Percentiles rank a stretch among this genome's conserved stretches.
Evolutionary conservation across 2,329 filamentous ascomycete species (phyloP).

Genomic region (Penicillium sumatraense): DNA sequence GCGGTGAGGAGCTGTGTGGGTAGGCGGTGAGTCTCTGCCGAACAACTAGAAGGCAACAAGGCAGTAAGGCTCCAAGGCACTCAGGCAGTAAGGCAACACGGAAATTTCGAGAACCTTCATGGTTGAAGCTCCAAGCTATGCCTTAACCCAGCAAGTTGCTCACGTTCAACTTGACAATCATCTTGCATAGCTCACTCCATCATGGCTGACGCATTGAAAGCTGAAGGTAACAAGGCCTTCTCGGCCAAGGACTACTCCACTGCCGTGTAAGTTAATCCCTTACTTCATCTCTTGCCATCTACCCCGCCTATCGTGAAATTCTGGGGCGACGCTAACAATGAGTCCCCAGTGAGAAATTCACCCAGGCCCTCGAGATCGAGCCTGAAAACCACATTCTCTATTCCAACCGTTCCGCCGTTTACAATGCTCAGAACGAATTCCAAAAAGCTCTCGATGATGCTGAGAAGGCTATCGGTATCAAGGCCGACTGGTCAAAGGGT

Average conservation of each 20-base stretch:
- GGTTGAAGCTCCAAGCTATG: slow-evolving; percentile 21
- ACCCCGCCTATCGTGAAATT: slow-evolving; percentile 24
- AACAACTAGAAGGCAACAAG: not conserved
- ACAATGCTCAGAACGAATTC: slow-evolving; percentile 90
- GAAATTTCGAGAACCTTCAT: slow-evolving; percentile 53
- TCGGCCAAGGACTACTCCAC: slow-evolving; percentile 95
- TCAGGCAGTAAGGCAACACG: slow-evolving; percentile 17
- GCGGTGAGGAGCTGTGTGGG: too few species aligned
- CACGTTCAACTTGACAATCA: slow-evolving; percentile 16
- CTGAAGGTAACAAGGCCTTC: slow-evolving; percentile 98
- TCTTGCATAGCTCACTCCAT: slow-evolving; percentile 22
- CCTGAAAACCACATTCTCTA: slow-evolving; percentile 58
- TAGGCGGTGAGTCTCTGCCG: too few species aligned
- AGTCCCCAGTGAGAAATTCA: slow-evolving; percentile 79
- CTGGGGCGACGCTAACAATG: slow-evolving; percentile 17
- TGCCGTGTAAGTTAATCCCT: slow-evolving; percentile 72
- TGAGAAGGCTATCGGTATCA: slow-evolving; percentile 89
- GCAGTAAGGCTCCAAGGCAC: slow-evolving; percentile 13
- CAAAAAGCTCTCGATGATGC: slow-evolving; percentile 84
- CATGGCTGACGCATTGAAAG: slow-evolving; percentile 85
- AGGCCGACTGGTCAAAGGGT: slow-evolving; percentile 97
- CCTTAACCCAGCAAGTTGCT: slow-evolving; percentile 17
- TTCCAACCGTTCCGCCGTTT: slow-evolving; percentile 88
- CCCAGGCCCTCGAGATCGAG: slow-evolving; percentile 86
- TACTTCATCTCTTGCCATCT: slow-evolving; percentile 31